These are phyloP conservation scores for Chimonanthus praecox DNA, from an alignment of 164 flowering plant genomes.

Conservation along the genomic window DNA sequence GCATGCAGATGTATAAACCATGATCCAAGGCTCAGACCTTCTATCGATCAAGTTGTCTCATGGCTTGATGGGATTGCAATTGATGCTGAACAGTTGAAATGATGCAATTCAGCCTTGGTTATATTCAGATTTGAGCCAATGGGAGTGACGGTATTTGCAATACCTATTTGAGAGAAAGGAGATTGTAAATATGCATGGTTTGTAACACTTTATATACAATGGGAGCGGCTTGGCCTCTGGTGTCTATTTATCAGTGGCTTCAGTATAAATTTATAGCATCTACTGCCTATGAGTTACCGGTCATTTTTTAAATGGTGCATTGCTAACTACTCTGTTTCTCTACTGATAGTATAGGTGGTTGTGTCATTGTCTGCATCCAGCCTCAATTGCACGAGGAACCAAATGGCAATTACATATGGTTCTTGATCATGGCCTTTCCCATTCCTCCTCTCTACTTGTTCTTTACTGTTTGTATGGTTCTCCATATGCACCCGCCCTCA, in stretches of 20 bases:
- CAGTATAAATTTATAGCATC: neutral
- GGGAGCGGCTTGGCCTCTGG: neutral
- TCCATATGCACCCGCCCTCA: too few species aligned
- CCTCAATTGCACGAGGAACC: neutral
- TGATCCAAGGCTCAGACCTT: conserved; percentile 61
- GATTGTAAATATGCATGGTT: neutral
- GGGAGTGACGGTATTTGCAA: neutral
- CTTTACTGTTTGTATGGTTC: too few species aligned
- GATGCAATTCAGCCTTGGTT: neutral
- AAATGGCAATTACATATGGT: neutral
- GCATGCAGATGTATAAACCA: conserved; percentile 64
- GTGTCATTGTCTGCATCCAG: neutral
- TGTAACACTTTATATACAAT: neutral
- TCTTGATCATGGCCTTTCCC: neutral
- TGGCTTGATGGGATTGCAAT: conserved; percentile 46
- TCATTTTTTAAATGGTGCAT: neutral
- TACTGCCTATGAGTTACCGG: neutral
- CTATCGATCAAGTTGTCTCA: conserved; percentile 60
- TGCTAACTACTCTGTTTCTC: neutral
- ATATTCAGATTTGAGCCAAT: neutral
- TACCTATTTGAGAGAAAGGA: neutral
- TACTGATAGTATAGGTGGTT: neutral
- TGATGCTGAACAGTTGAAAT: conserved; percentile 16
- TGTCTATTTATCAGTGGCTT: neutral
- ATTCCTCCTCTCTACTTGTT: neutral